Percentiles rank a stretch among this genome's conserved stretches.
phyloP scores from a whole-genome alignment of 2,329 filamentous ascomycete species.

The Neospermospora avenae region DNA sequence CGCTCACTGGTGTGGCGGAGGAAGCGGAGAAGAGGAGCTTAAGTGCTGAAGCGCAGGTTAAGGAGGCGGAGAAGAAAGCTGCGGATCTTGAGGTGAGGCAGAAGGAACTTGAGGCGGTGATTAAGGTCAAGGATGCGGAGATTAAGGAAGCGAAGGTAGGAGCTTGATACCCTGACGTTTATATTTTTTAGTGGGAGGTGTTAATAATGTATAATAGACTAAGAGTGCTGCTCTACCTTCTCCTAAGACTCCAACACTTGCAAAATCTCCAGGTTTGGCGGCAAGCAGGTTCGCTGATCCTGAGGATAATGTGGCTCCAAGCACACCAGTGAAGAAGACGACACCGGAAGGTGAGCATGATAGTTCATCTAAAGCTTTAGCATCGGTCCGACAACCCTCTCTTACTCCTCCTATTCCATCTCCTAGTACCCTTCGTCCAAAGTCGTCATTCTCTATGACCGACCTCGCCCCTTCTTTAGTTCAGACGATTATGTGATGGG shows the following conservation, averaged over 20 bases:
- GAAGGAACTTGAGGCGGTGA: conserved; percentile 39
- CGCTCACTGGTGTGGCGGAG: conserved; percentile 57
- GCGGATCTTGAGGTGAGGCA: conserved; percentile 39
- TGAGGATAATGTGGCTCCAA: conserved; percentile 33
- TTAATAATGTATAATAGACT: conserved; percentile 38
- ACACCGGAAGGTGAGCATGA: conserved; percentile 56
- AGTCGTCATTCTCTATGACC: conserved; percentile 15
- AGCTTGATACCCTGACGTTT: conserved; percentile 1
- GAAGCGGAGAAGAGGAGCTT: conserved; percentile 43
- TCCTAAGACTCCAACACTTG: conserved; percentile 36
- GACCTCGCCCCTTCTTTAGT: neutral
- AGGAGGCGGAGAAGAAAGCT: conserved; percentile 46
- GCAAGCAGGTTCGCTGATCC: conserved; percentile 50
- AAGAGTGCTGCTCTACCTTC: conserved; percentile 38
- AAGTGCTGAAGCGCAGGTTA: conserved; percentile 44
- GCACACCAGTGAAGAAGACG: conserved; percentile 27
- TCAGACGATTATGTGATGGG: no score
- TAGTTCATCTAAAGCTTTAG: conserved; percentile 62
- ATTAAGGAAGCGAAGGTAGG: conserved; percentile 57
- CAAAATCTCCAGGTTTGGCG: conserved; percentile 42
- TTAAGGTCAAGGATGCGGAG: conserved; percentile 58
- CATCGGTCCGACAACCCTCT: conserved; percentile 54
- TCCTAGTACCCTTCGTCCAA: no score
- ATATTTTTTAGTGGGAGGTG: neutral
- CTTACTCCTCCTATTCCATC: conserved; percentile 18